Evolutionary conservation across 495 filamentous ascomycete species (phyloP).

Genomic region (Cetradonia linearis): DNA sequence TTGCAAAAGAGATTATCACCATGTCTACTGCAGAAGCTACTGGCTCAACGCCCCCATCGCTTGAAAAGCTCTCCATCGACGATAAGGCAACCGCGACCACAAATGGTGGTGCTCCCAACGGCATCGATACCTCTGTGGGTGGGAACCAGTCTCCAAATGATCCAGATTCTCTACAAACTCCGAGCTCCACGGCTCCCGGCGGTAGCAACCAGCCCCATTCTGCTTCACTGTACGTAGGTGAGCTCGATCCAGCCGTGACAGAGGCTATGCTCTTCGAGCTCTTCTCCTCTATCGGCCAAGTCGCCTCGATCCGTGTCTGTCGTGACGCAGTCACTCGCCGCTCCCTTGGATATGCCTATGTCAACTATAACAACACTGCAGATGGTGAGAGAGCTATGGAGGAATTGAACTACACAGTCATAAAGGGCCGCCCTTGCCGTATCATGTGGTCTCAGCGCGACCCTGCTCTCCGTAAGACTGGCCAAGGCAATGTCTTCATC

Average conservation of each 20-base stretch:
- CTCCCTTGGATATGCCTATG: conserved; percentile 97
- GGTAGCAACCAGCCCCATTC: conserved; percentile 75
- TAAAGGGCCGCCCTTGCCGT: conserved; percentile 97
- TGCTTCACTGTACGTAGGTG: conserved; percentile 96
- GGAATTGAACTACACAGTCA: conserved; percentile 98
- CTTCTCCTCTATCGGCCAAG: conserved; percentile 97
- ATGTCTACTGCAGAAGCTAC: conserved; percentile 56
- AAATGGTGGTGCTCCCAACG: conserved; percentile 53
- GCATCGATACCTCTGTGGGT: conserved; percentile 57
- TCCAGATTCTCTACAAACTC: conserved; percentile 52
- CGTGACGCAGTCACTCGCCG: conserved; percentile 97
- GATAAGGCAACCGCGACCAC: conserved; percentile 46
- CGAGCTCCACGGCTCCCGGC: conserved; percentile 56
- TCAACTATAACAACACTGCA: conserved; percentile 97
- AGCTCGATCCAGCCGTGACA: conserved; percentile 93
- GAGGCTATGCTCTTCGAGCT: conserved; percentile 99
- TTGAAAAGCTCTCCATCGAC: conserved; percentile 59
- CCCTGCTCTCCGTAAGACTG: conserved; percentile 96
- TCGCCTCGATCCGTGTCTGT: conserved; percentile 99
- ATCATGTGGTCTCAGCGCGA: conserved; percentile 99
- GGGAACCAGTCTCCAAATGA: conserved; percentile 42
- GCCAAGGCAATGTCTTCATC: conserved; percentile 99
- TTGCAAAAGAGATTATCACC: conserved; percentile 23
- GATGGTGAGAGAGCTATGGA: conserved; percentile 98
- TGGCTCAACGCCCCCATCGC: conserved; percentile 41